Base-by-base conservation (phyloP, 306 rosid species). In the Ochetophila trinervis region DNA sequence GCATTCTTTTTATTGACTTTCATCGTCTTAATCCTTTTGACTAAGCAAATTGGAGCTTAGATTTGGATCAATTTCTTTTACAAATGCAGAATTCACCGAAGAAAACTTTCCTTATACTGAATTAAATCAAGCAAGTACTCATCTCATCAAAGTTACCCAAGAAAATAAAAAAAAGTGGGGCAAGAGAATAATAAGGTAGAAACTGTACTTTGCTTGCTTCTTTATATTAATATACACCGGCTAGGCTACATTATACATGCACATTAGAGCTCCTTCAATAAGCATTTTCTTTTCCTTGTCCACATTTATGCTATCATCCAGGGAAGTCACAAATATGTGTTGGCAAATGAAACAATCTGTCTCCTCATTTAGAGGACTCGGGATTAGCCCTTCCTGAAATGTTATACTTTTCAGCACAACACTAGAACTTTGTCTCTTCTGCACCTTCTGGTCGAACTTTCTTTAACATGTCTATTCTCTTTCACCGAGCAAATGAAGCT, bases 251-350 rank as follows among this genome's bases (percentile, higher is more conserved):
- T 35, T 42, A 21, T 50, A 73, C 44, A 21, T 50, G 69, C 44
- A 60, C 37, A 57, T 13, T 30, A 62, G 21, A 62, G 15, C 65
- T 17, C 63, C 62, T 37, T 65, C 19, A 45, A 52, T 18, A 61
- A 64, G 32, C 35, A 72, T 59, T 62, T 49, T 49, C 47, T 18
- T 58, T 22, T 55, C 65, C 63, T 62, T 53, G 61, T 68, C 53
- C 52, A 55, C 70, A 45, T 62, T 55, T 57, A 50, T 57, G 59
- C 74, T 23, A 53, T 51, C 50, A 44, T 67, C 47, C 74, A 51
- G 14, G 63, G 66, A 63, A 69, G 62, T 67, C 62, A 57, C 42
- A 56, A 53, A 42, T 23, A 30, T 27, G 11, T 14, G 45, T 21
- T 32, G 61, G 67, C 65, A 69, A 12, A 52, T 8, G 8, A 50